phyloP scores from a whole-genome alignment of 495 filamentous ascomycete genomes.

The Platismatia glauca region DNA sequence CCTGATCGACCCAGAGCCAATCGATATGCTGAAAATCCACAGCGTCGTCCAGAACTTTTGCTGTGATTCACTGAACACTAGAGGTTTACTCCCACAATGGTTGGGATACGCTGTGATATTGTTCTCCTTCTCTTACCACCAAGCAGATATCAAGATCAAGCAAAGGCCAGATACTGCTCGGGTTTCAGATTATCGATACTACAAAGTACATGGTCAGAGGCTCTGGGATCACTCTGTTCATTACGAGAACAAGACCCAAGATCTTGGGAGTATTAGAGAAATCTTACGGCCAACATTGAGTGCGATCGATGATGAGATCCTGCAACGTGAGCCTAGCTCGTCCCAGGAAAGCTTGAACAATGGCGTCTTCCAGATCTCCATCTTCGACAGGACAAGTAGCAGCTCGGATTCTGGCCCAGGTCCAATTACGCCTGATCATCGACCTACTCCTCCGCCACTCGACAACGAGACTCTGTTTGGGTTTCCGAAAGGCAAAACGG shows the following conservation, averaged over 20 bases:
- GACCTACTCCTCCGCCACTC: constrained; percentile 21
- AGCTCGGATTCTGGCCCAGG: constrained; percentile 46
- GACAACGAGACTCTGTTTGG: constrained; percentile 19
- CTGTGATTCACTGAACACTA: constrained; percentile 55
- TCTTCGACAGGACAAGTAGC: constrained; percentile 65
- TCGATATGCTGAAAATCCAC: constrained; percentile 68
- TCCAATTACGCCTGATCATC: constrained; percentile 23
- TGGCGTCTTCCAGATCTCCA: constrained; percentile 46
- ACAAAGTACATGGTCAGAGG: constrained; percentile 27
- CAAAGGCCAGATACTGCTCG: constrained; percentile 17
- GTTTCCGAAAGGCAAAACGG: constrained; percentile 14
- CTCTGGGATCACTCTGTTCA: constrained; percentile 34
- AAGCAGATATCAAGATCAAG: constrained; percentile 24
- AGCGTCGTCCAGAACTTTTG: constrained; percentile 75
- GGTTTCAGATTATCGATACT: constrained; percentile 34
- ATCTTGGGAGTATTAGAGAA: constrained; percentile 33
- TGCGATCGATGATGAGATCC: constrained; percentile 50
- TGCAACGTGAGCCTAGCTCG: constrained; percentile 42
- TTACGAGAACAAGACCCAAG: constrained; percentile 35
- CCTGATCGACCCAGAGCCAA: constrained; percentile 42
- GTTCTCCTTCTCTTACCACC: constrained; percentile 27
- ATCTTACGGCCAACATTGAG: constrained; percentile 41
- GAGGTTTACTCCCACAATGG: constrained; percentile 31
- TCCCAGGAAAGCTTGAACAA: constrained; percentile 41
- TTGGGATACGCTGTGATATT: constrained; percentile 34